Conservation (phyloP, 179 eudicot genomes). For the Vitellaria paradoxa region DNA sequence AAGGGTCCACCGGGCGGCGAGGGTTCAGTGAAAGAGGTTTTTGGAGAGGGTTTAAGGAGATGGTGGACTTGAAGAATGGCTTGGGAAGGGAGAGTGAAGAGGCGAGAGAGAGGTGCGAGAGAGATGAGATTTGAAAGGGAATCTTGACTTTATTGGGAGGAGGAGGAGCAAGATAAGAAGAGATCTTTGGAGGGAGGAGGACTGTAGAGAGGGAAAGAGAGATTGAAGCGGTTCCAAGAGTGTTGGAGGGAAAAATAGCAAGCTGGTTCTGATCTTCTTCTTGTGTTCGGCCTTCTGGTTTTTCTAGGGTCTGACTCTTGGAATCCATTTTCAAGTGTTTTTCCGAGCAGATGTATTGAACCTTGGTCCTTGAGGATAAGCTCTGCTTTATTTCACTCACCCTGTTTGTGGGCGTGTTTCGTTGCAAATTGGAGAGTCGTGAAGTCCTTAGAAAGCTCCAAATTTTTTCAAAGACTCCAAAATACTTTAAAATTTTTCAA, state of each 20-base stretch:
- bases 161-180: constrained; percentile 24
- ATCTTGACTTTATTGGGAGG: constrained; percentile 34
- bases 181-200: constrained; percentile 37
- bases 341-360: no score
- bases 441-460: not conserved
- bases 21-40: constrained; percentile 61
- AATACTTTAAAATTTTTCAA: no score
- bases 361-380: no score
- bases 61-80: constrained; percentile 47
- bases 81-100: constrained; percentile 39
- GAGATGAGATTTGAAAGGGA: constrained; percentile 63
- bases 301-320: constrained; percentile 18
- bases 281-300: constrained; percentile 25
- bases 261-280: constrained; percentile 19
- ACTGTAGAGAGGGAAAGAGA: constrained; percentile 69
- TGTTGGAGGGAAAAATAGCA: constrained; percentile 1
- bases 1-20: constrained; percentile 73
- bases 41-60: constrained; percentile 64
- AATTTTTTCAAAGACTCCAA: no score
- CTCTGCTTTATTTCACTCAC: no score
- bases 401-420: no score
- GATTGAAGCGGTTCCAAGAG: constrained; percentile 55
- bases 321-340: not conserved
- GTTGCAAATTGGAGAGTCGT: no score
- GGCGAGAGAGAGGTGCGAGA: constrained; percentile 47